Evolutionary conservation across 23 red algal species (phyloP).

Genomic region (Agarophyton chilense): DNA sequence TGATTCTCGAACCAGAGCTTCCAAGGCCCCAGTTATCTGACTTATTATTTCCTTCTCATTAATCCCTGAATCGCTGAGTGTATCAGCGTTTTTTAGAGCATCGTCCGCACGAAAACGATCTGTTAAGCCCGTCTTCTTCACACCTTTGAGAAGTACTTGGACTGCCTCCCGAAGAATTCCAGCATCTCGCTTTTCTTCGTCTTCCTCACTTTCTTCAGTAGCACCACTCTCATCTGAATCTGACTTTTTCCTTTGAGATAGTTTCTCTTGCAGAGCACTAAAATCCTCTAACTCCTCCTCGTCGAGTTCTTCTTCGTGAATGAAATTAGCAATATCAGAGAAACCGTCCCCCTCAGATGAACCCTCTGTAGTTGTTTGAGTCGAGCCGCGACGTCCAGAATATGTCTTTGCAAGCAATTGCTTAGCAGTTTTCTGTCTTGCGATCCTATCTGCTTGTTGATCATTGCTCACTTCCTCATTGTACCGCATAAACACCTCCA

Average conservation of each 20-base stretch:
- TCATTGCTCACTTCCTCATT: constrained; percentile 50
- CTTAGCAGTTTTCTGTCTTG: constrained; percentile 42
- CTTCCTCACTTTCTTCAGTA: constrained; percentile 11
- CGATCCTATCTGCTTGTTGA: constrained; percentile 17
- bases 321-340: constrained; percentile 59
- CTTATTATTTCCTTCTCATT: constrained; percentile 45
- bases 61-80: not conserved
- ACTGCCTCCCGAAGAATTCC: constrained; percentile 54
- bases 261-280: constrained; percentile 19
- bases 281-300: constrained; percentile 49
- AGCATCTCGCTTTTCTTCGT: constrained; percentile 29
- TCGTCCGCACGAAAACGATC: constrained; percentile 61
- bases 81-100: constrained; percentile 31
- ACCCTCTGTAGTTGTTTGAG: constrained; percentile 5
- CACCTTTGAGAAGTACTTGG: constrained; percentile 51
- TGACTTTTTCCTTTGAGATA: not conserved
- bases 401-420: constrained; percentile 37
- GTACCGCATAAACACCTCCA: constrained; percentile 46
- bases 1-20: constrained; percentile 48
- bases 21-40: constrained; percentile 54
- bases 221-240: not conserved
- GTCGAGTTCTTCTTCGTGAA: constrained; percentile 64
- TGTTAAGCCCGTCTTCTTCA: constrained; percentile 46
- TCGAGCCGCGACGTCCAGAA: constrained; percentile 22
- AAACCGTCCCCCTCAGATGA: constrained; percentile 69